Evolutionary conservation across 2,329 filamentous ascomycete genomes (phyloP).

Genomic region (Lasiodiplodia hormozganensis): DNA sequence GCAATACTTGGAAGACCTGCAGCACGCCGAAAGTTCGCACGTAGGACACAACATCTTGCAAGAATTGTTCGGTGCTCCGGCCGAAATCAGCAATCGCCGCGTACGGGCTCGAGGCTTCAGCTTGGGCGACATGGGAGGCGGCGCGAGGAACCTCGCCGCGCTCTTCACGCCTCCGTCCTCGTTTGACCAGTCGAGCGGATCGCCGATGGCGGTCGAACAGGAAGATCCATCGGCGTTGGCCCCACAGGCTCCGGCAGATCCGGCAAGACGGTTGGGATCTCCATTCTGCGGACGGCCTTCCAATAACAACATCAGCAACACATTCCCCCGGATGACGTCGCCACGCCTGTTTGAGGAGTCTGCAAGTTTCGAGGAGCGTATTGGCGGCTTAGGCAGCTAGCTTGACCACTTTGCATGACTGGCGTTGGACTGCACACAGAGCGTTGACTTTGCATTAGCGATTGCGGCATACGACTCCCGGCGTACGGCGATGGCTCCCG

Average conservation of each 20-base stretch:
- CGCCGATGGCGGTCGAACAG: slow-evolving; percentile 40
- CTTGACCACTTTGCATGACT: slow-evolving; percentile 17
- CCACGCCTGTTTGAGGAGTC: slow-evolving; percentile 47
- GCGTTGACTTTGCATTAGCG: slow-evolving; percentile 29
- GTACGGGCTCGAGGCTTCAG: slow-evolving; percentile 69
- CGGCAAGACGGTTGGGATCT: slow-evolving; percentile 54
- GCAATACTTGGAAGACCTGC: slow-evolving; percentile 60
- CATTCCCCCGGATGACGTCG: slow-evolving; percentile 54
- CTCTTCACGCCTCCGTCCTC: slow-evolving; percentile 59
- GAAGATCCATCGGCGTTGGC: slow-evolving; percentile 34
- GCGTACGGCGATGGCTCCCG: slow-evolving; percentile 23
- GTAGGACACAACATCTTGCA: slow-evolving; percentile 45
- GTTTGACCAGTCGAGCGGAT: slow-evolving; percentile 39
- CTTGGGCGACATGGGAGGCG: slow-evolving; percentile 61
- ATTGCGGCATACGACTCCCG: slow-evolving; percentile 18
- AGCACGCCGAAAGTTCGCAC: slow-evolving; percentile 53
- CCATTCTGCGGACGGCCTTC: slow-evolving; percentile 52
- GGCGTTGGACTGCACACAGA: slow-evolving; percentile 29
- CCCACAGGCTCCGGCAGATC: slow-evolving; percentile 42
- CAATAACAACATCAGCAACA: slow-evolving; percentile 48
- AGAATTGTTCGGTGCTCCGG: slow-evolving; percentile 54
- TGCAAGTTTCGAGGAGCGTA: slow-evolving; percentile 49
- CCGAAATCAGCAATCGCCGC: slow-evolving; percentile 61
- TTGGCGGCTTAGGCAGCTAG: slow-evolving; percentile 36
- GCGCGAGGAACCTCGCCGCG: slow-evolving; percentile 58